phyloP scores from a whole-genome alignment of 1,284 basidiomycete genomes.

The Cystobasidium pallidum region DNA sequence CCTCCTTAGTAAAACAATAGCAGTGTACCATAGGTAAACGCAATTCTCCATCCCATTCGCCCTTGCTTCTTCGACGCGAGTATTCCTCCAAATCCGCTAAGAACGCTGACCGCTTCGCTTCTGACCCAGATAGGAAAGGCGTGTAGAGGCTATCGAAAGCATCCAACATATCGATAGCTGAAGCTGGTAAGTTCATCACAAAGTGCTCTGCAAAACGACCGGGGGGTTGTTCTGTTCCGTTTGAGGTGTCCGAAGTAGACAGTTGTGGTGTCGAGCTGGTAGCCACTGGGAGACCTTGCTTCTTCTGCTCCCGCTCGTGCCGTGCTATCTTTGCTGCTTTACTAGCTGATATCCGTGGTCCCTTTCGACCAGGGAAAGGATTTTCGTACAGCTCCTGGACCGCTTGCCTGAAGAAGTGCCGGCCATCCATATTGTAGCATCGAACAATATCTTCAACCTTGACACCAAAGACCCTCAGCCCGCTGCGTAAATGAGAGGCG shows the following conservation, averaged over 20 bases:
- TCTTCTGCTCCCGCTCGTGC: conserved; percentile 47
- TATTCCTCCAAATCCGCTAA: conserved; percentile 8
- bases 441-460: conserved; percentile 72
- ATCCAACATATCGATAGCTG: conserved; percentile 85
- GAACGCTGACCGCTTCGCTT: conserved; percentile 56
- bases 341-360: conserved; percentile 61
- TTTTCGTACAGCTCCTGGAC: conserved; percentile 64
- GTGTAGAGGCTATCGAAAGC: conserved; percentile 77
- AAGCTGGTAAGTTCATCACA: conserved; percentile 96
- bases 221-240: conserved; percentile 39
- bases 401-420: conserved; percentile 72
- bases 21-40: conserved; percentile 89
- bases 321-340: conserved; percentile 58
- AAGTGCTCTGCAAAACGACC: conserved; percentile 74
- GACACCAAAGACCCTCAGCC: too few species aligned
- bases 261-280: not conserved
- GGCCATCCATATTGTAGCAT: conserved; percentile 78
- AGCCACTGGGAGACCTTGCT: conserved; percentile 3
- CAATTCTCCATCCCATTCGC: conserved; percentile 39
- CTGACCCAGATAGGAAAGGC: conserved; percentile 56
- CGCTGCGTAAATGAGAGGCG: too few species aligned
- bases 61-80: conserved; percentile 4
- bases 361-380: conserved; percentile 63
- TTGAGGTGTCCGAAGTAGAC: not conserved
- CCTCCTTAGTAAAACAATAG: conserved; percentile 91